Evolutionary conservation across 2,329 filamentous ascomycete genomes (phyloP).

Genomic region (Aspergillus latus): DNA sequence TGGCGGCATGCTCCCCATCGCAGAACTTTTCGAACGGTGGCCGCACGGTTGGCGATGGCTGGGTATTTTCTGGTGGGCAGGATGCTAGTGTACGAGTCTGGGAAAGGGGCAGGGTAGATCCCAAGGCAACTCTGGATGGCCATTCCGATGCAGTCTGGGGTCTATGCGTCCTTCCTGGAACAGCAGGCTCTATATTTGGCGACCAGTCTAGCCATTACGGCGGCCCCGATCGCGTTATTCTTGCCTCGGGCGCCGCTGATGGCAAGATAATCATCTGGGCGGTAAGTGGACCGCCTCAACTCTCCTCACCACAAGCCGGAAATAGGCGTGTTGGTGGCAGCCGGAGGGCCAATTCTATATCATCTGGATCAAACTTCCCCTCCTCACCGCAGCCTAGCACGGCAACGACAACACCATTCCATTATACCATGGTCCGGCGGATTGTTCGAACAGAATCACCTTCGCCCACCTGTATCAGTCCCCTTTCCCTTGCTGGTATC

Average conservation of each 20-base stretch:
- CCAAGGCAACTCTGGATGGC: constrained; percentile 89
- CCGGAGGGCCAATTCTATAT: constrained; percentile 87
- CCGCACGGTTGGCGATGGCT: constrained; percentile 85
- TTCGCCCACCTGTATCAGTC: constrained; percentile 89
- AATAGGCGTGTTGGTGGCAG: constrained; percentile 72
- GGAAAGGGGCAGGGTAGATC: constrained; percentile 91
- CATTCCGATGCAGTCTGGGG: constrained; percentile 97
- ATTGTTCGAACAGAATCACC: constrained; percentile 69
- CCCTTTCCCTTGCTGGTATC: constrained; percentile 77
- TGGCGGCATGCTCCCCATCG: constrained; percentile 83
- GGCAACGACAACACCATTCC: constrained; percentile 81
- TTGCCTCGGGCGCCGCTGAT: constrained; percentile 90
- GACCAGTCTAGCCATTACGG: constrained; percentile 69
- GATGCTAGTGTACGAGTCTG: constrained; percentile 91
- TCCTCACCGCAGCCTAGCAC: constrained; percentile 86
- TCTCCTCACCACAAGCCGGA: constrained; percentile 75
- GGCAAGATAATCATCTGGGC: constrained; percentile 93
- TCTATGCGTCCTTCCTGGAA: constrained; percentile 85
- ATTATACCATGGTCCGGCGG: constrained; percentile 83
- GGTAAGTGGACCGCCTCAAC: constrained; percentile 83
- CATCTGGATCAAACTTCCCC: constrained; percentile 87
- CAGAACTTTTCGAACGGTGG: constrained; percentile 88
- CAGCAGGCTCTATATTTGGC: constrained; percentile 77
- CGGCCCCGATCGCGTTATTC: constrained; percentile 76
- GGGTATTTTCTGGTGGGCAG: constrained; percentile 97